Conservation (phyloP, 768 basidiomycete species). For the Grammothele lineata region DNA sequence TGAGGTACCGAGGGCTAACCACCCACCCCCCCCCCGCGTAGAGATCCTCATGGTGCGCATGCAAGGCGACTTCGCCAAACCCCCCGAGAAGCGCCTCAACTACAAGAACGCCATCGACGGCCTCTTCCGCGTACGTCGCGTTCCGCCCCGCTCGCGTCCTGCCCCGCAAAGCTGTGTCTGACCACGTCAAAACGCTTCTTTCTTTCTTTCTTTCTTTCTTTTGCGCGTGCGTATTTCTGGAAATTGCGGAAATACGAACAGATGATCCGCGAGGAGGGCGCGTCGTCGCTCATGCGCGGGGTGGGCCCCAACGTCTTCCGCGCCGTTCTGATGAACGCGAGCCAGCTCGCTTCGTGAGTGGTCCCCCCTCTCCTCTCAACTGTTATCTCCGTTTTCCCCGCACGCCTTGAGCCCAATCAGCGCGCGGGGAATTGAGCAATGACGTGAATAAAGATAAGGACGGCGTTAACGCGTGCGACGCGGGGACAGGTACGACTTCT, state of each 20-base stretch:
- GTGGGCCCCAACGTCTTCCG: slow-evolving; percentile 83
- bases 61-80: slow-evolving; percentile 88
- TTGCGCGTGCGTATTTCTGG: neutral
- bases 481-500: slow-evolving; percentile 78
- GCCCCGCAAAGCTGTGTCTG: neutral
- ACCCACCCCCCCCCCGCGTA: neutral
- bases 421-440: no score
- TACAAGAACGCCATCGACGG: slow-evolving; percentile 91
- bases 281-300: slow-evolving; percentile 70
- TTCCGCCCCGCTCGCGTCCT: neutral
- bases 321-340: slow-evolving; percentile 86
- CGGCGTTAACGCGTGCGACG: neutral
- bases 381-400: neutral
- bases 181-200: no score
- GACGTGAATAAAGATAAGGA: no score
- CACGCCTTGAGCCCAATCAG: neutral
- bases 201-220: no score
- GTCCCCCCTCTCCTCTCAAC: neutral
- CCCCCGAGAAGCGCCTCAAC: slow-evolving; percentile 82
- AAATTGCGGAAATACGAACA: slow-evolving; percentile 21
- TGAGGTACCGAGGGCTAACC: neutral
- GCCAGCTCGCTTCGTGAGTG: slow-evolving; percentile 83
- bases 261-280: slow-evolving; percentile 88
- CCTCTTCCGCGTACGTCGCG: slow-evolving; percentile 64
- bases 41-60: slow-evolving; percentile 53